phyloP scores from a whole-genome alignment of 1,284 basidiomycete species.

The Cutaneotrichosporon spelunceum region DNA sequence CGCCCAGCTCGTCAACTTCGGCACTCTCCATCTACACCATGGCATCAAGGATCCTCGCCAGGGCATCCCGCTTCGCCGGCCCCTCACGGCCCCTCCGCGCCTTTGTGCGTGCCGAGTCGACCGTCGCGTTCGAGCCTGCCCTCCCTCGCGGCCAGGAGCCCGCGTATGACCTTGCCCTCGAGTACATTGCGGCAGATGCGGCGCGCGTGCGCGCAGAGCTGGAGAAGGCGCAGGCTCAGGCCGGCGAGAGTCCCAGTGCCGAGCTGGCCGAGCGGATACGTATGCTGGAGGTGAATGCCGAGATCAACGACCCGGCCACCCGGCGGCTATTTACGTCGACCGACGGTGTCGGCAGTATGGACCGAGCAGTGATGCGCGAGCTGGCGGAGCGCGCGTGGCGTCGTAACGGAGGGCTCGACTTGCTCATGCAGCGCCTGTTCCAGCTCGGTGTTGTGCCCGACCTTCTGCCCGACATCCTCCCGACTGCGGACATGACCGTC shows the following conservation, averaged over 20 bases:
- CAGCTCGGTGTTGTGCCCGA: constrained; percentile 91
- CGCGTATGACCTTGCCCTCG: constrained; percentile 49
- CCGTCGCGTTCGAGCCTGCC: constrained; percentile 39
- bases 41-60: constrained; percentile 16
- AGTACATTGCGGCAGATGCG: constrained; percentile 30
- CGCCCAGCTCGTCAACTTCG: constrained; percentile 1
- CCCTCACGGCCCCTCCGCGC: constrained; percentile 23
- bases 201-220: constrained; percentile 7
- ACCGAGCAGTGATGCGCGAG: constrained; percentile 67
- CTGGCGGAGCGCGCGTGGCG: constrained; percentile 82
- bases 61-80: constrained; percentile 18
- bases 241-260: constrained; percentile 11
- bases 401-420: constrained; percentile 73
- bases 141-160: constrained; percentile 40
- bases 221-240: constrained; percentile 10
- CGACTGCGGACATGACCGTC: constrained; percentile 52
- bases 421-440: constrained; percentile 85
- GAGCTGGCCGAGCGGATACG: constrained; percentile 26
- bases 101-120: constrained; percentile 21
- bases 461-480: constrained; percentile 67
- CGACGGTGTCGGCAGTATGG: constrained; percentile 47
- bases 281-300: constrained; percentile 41
- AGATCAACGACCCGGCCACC: constrained; percentile 44
- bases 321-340: constrained; percentile 40
- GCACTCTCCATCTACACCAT: constrained; percentile 17